These are phyloP conservation scores for Orbilia quercus DNA, from an alignment of 2,329 filamentous ascomycete species.

Conservation along the genomic window DNA sequence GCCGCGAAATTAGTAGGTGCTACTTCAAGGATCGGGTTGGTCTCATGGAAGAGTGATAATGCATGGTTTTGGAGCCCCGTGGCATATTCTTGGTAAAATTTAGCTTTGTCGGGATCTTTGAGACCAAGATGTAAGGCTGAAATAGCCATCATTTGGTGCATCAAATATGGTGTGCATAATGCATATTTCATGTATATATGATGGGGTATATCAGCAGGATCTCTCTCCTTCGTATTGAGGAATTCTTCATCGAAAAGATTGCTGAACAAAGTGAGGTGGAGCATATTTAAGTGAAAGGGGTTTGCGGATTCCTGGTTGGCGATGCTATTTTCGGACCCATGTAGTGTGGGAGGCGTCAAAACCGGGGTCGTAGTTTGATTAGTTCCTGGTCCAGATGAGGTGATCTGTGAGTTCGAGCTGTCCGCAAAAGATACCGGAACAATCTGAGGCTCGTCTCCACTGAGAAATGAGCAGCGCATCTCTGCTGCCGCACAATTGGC, in stretches of 20 bases:
- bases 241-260: slow-evolving; percentile 29
- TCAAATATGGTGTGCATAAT: slow-evolving; percentile 64
- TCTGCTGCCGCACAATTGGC: slow-evolving; percentile 61
- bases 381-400: not conserved
- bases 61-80: slow-evolving; percentile 61
- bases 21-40: slow-evolving; percentile 55
- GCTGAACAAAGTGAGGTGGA: slow-evolving; percentile 23
- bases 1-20: slow-evolving; percentile 62
- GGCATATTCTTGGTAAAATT: slow-evolving; percentile 60
- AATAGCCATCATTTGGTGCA: slow-evolving; percentile 66
- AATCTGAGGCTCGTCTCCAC: slow-evolving; percentile 3
- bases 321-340: not conserved
- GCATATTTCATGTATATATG: slow-evolving; percentile 58
- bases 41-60: slow-evolving; percentile 61
- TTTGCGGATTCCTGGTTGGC: not conserved
- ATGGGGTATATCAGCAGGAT: slow-evolving; percentile 10
- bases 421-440: not conserved
- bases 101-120: slow-evolving; percentile 61
- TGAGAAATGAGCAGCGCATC: slow-evolving; percentile 52
- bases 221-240: not conserved
- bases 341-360: not conserved
- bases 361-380: not conserved
- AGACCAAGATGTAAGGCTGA: slow-evolving; percentile 65
- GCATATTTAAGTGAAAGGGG: slow-evolving; percentile 18
- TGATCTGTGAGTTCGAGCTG: not conserved